These are phyloP conservation scores for Isabelozyma gotoi DNA, from an alignment of 805 yeast genomes.

Conservation along the genomic window DNA sequence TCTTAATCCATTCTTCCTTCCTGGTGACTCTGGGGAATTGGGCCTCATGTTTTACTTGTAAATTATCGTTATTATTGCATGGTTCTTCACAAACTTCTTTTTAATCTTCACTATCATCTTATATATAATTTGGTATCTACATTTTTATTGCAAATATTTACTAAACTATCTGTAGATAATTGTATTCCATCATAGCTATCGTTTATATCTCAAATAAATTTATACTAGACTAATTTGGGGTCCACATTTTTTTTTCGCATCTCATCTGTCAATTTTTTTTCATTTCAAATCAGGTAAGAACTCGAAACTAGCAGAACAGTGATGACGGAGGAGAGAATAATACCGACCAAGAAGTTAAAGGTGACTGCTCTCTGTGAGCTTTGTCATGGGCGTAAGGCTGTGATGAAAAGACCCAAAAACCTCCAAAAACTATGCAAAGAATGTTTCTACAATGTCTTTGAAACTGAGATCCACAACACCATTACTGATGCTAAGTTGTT, in stretches of 20 bases:
- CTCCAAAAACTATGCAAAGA: constrained; percentile 84
- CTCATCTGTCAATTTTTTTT: constrained; percentile 1
- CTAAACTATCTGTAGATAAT: no score
- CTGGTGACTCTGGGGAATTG: background rate
- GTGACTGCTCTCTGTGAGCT: constrained; percentile 67
- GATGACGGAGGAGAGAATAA: constrained; percentile 5
- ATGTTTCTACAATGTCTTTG: constrained; percentile 89
- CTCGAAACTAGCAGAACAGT: background rate
- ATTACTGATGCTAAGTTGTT: constrained; percentile 71
- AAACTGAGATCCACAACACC: constrained; percentile 92
- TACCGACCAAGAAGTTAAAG: constrained; percentile 26
- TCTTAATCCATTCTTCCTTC: constrained; percentile 11
- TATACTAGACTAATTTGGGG: no score
- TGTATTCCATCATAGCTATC: no score
- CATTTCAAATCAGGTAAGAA: background rate
- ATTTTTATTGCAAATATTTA: no score
- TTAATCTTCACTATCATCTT: background rate
- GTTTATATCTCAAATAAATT: no score
- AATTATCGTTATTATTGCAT: background rate
- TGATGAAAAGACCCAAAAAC: constrained; percentile 89
- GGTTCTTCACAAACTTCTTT: background rate
- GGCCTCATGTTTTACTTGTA: background rate
- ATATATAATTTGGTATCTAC: background rate
- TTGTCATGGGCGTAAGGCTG: constrained; percentile 80
- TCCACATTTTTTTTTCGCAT: background rate